Percentiles rank a stretch among this genome's conserved stretches.
Conservation (phyloP, 805 yeast genomes). For the Candida yuanshanica region DNA sequence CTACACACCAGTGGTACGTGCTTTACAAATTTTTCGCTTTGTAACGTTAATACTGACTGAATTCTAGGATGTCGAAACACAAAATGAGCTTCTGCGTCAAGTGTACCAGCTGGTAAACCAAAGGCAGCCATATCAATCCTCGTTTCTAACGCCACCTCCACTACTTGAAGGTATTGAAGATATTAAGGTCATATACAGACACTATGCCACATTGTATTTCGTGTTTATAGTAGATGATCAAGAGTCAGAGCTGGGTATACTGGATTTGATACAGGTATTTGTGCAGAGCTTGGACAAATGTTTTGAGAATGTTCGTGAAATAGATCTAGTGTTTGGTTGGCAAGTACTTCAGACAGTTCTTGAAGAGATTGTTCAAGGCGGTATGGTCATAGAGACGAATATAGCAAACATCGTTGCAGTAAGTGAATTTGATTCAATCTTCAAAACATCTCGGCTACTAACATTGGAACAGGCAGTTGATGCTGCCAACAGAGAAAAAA, state of each 20-base stretch:
- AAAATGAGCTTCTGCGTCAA: constrained; percentile 72
- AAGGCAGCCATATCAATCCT: constrained; percentile 72
- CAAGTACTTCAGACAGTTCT: constrained; percentile 88
- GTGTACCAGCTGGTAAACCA: constrained; percentile 71
- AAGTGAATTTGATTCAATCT: constrained; percentile 3
- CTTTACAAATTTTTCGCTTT: background rate
- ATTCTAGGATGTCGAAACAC: constrained; percentile 63
- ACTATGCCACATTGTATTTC: constrained; percentile 93
- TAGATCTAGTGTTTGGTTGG: constrained; percentile 98
- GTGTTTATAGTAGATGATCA: constrained; percentile 95
- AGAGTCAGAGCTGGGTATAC: constrained; percentile 88
- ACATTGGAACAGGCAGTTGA: constrained; percentile 49
- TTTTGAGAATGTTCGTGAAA: constrained; percentile 89
- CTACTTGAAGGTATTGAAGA: constrained; percentile 57
- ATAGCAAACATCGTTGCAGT: constrained; percentile 69
- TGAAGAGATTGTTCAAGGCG: constrained; percentile 93
- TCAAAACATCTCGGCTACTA: constrained; percentile 2
- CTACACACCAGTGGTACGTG: constrained; percentile 68
- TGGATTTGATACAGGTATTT: constrained; percentile 93
- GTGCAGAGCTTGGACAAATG: constrained; percentile 93
- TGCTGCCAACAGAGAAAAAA: constrained; percentile 38
- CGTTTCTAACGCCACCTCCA: constrained; percentile 87
- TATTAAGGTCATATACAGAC: constrained; percentile 86
- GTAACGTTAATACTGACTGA: background rate
- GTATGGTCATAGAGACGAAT: constrained; percentile 94